Evolutionary conservation across 2,329 filamentous ascomycete species (phyloP).

Genomic region (Beauveria medogensis): DNA sequence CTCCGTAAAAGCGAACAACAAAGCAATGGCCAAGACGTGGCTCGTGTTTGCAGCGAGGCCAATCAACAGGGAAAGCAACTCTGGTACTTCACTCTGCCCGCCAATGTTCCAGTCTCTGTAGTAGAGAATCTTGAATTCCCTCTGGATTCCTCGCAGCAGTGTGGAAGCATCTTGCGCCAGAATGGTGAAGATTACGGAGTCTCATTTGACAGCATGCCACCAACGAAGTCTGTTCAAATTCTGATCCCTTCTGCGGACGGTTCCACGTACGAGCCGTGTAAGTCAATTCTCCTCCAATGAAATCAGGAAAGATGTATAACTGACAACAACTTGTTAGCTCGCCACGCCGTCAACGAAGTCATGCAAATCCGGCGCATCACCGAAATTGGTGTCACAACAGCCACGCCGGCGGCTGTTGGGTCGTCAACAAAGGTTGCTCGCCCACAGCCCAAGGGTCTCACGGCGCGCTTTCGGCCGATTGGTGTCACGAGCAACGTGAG

Average conservation of each 20-base stretch:
- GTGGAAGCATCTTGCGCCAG: slow-evolving; percentile 51
- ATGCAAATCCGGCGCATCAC: slow-evolving; percentile 59
- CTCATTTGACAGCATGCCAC: slow-evolving; percentile 42
- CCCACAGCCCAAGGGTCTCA: slow-evolving; percentile 59
- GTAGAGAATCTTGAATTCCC: slow-evolving; percentile 57
- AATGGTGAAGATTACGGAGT: slow-evolving; percentile 56
- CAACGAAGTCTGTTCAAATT: slow-evolving; percentile 46
- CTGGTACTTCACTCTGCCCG: slow-evolving; percentile 72
- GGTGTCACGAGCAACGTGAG: slow-evolving; percentile 37
- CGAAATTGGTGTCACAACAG: slow-evolving; percentile 34
- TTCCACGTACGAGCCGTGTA: slow-evolving; percentile 46
- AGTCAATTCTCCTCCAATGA: neutral
- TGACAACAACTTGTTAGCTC: slow-evolving; percentile 16
- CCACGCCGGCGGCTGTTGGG: slow-evolving; percentile 29
- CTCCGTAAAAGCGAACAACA: slow-evolving; percentile 38
- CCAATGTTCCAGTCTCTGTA: slow-evolving; percentile 58
- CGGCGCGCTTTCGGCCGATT: slow-evolving; percentile 58
- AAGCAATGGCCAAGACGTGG: slow-evolving; percentile 36
- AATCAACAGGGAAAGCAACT: slow-evolving; percentile 63
- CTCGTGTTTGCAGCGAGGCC: slow-evolving; percentile 48
- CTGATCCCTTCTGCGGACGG: slow-evolving; percentile 51
- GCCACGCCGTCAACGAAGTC: slow-evolving; percentile 45
- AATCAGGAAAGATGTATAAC: neutral
- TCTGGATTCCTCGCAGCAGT: slow-evolving; percentile 44
- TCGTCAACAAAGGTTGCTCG: slow-evolving; percentile 45